Base-by-base conservation (phyloP, 169 alveolate genomes). In the Toxoplasma gondii region DNA sequence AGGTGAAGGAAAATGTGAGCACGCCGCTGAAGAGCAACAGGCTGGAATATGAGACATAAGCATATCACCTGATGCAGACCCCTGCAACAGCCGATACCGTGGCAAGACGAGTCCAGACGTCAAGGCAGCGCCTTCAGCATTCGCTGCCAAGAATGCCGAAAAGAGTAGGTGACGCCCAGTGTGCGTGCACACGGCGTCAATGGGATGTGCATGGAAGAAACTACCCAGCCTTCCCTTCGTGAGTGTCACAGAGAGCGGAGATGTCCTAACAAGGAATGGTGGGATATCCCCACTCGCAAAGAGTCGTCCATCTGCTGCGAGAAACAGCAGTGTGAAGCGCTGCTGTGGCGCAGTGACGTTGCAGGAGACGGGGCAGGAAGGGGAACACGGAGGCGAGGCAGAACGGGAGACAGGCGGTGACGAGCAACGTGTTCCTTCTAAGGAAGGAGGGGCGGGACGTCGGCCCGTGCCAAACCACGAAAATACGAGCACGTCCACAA, bases 211-310 rank as follows among this genome's bases (percentile, higher is more conserved):
- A 10, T n/a, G 22, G 43, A 36, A 78, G 86, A 78, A 36, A 78
- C 86, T 36, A 10, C 86, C 86, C 29, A 38, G n/a, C 86, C 45
- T 19, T 19, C 86, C n/a, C 44, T 19, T 10, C 29, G 19, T 78
- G 49, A 36, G 39, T 29, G 49, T 78, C n/a, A 17, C 49, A 16
- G 27, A 38, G 7, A 78, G 86, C 9, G 45, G 86, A 41, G 45
- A 78, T 12, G 39, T n/a, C 45, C 86, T 10, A 78, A 78, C 45
- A 17, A 78, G 45, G 43, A 78, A 19, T 45, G 69, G 41, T 41
- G 90, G 90, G 67, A 82, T 49, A 82, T 82, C 90, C 1, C 90
- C 90, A 36, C 90, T 82, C 38, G 41, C 53, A 17, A 22, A 39
- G 69, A 82, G 90, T 9, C 67, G 38, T 43, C 90, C 90, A 38